Base-by-base conservation (phyloP, 768 basidiomycete genomes). In the Hortiboletus campestris region DNA sequence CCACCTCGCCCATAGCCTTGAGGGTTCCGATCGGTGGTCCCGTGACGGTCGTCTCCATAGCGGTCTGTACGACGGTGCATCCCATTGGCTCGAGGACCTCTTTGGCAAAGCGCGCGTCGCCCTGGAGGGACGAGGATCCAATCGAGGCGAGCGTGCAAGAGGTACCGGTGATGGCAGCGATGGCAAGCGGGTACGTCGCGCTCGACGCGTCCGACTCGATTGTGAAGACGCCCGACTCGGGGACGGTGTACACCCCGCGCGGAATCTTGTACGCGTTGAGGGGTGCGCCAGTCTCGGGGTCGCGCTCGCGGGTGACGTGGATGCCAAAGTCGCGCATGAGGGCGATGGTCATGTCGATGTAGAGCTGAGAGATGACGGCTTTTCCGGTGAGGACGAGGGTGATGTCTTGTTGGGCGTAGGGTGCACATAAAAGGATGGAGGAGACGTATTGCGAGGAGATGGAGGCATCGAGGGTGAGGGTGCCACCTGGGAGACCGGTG, bases 391-490 rank as follows among this genome's bases (percentile, higher is more conserved):
- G 82, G 73, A 97, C 89, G 49, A 98, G 85, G 3, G 85, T 86
- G 56, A 97, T 83, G n/a, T 88, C 79, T 66, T 91, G 78, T 29
- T 72, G 64, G 2, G 96, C 94, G 67, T 98, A 99, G 2, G 96
- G 97, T 0, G 97, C 95, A 67, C 94, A 97, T 38, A 98, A 87
- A 8, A 99, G 82, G 68, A 98, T 93, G 10, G 94, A 95, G 5
- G 94, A 97, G 35, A 98, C 97, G 67, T 98, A 99, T 84, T 99
- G 97, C 63, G 90, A 94, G 6, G 95, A 98, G 8, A 99, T 91
- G 64, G 86, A 93, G 7, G 97, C 97, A 2, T 95, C 90, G 45
- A 99, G 84, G 64, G 86, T 80, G 65, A 98, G 91, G 4, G 73
- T 81, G 0, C 87, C 86, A 17, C 96, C 97, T 55, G 81, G 81